Conservation (phyloP, 2,329 filamentous ascomycete genomes). For the Alternaria panax region DNA sequence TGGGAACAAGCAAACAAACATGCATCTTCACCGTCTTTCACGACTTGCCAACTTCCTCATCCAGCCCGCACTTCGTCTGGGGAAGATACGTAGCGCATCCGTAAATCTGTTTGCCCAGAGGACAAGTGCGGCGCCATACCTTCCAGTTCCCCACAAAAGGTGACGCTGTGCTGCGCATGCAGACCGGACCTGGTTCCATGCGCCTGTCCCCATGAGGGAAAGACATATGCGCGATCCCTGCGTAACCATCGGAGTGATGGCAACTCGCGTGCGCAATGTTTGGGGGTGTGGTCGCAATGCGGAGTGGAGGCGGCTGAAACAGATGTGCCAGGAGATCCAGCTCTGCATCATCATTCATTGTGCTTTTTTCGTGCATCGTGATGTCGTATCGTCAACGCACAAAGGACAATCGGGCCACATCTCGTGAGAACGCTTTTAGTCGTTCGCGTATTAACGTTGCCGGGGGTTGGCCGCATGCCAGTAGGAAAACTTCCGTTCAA, state of each 20-base stretch:
- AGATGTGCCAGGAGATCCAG: conserved; percentile 26
- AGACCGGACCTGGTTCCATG: conserved; percentile 31
- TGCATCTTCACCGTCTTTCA: conserved; percentile 28
- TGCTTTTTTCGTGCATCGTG: background rate
- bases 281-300: conserved; percentile 14
- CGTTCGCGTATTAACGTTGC: conserved; percentile 17
- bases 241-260: conserved; percentile 34
- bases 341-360: background rate
- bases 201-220: conserved; percentile 28
- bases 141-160: conserved; percentile 45
- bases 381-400: background rate
- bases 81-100: conserved; percentile 41
- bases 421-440: conserved; percentile 1
- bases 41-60: conserved; percentile 31
- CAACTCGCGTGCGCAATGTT: conserved; percentile 45
- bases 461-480: conserved; percentile 26
- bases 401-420: background rate
- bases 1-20: conserved; percentile 29
- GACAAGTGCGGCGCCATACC: conserved; percentile 31
- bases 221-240: conserved; percentile 30
- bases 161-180: conserved; percentile 41
- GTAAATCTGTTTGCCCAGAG: conserved; percentile 31
- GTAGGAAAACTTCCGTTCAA: conserved; percentile 18
- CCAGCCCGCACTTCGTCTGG: conserved; percentile 32
- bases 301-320: conserved; percentile 38